Conservation (phyloP, 805 yeast species). For the Saccharomycopsis sp. region DNA sequence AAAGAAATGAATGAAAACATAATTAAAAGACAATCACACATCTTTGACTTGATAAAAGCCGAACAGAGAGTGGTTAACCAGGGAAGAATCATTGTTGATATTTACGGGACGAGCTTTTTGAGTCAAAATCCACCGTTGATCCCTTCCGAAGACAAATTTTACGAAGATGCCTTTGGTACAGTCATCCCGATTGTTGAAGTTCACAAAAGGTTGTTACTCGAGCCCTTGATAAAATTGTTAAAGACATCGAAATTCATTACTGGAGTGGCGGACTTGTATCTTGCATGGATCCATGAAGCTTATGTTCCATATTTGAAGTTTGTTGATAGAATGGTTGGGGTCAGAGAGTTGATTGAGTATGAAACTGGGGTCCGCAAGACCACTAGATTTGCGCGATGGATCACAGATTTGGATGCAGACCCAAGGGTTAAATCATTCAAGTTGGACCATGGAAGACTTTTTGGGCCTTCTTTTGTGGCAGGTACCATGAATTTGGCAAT, state of each 20-base stretch:
- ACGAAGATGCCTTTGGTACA: conserved; percentile 47
- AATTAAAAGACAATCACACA: conserved; percentile 60
- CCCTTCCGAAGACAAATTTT: conserved; percentile 46
- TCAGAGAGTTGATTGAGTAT: conserved; percentile 44
- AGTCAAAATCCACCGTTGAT: conserved; percentile 35
- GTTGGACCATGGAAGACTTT: conserved; percentile 45
- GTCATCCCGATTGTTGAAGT: conserved; percentile 46
- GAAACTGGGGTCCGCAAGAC: conserved; percentile 33
- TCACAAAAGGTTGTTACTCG: conserved; percentile 45
- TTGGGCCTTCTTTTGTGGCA: conserved; percentile 47
- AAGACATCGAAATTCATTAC: conserved; percentile 59
- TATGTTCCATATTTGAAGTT: conserved; percentile 45
- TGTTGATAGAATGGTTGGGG: conserved; percentile 52
- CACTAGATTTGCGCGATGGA: conserved; percentile 49
- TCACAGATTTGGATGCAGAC: conserved; percentile 40
- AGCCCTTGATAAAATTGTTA: conserved; percentile 50
- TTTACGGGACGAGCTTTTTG: conserved; percentile 39
- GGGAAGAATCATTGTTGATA: conserved; percentile 53
- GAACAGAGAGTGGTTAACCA: conserved; percentile 65
- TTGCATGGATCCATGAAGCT: conserved; percentile 56
- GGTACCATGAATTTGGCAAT: conserved; percentile 51
- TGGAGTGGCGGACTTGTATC: conserved; percentile 53
- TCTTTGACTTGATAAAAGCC: conserved; percentile 63
- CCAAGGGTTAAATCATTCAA: conserved; percentile 33
- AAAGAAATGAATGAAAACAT: conserved; percentile 41